A percentile compares a stretch with the other conserved stretches of the same genome.
Conservation (phyloP, 2,329 filamentous ascomycete genomes). For the Pseudocercospora fuligena region DNA sequence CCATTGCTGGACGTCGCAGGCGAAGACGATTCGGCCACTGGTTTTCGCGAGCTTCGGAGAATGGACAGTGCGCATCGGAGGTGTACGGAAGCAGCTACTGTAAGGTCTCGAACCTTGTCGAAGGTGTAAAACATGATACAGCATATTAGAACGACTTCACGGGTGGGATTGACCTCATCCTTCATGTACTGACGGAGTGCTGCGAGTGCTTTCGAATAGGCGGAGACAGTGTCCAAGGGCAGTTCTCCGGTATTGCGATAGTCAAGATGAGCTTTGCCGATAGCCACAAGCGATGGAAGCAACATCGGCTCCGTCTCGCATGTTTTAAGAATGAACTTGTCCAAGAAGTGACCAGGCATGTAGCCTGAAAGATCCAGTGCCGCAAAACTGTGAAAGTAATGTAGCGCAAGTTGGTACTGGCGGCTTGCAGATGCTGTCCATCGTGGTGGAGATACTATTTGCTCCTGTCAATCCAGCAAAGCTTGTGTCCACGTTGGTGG, state of each 20-base stretch:
- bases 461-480: too few relatives aligned
- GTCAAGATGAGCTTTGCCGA: background rate
- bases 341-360: constrained; percentile 5
- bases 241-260: background rate
- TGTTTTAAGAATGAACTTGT: background rate
- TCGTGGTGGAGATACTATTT: too few relatives aligned
- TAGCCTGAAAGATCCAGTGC: constrained; percentile 8
- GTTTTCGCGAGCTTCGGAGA: background rate
- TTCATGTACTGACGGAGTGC: constrained; percentile 2
- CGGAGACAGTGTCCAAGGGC: background rate
- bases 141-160: constrained; percentile 6
- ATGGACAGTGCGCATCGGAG: background rate
- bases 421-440: too few relatives aligned
- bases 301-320: constrained; percentile 7
- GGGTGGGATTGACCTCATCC: background rate
- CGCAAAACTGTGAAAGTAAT: constrained; percentile 3
- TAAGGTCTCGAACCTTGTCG: background rate
- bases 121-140: constrained; percentile 9
- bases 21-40: background rate
- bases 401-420: background rate
- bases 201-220: background rate
- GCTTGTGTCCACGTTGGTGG: too few relatives aligned
- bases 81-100: background rate
- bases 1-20: background rate
- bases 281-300: background rate